Base-by-base conservation (phyloP, 257 asterid genomes). In the Nicotiana knightiana region DNA sequence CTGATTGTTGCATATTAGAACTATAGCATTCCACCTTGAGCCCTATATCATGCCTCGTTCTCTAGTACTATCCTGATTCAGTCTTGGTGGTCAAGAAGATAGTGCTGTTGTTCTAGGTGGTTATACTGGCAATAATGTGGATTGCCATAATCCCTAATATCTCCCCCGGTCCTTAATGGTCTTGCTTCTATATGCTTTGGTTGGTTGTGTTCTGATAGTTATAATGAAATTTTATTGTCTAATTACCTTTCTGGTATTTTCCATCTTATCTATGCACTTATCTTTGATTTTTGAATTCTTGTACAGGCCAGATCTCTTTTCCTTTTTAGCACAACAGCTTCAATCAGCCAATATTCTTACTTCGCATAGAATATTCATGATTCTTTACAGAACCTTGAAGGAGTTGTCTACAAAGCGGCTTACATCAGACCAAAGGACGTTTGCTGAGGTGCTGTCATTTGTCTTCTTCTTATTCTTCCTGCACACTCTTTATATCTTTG, bases 361-460 rank as follows among this genome's bases (percentile, higher is more conserved):
- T 81, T 94, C 99, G 37, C 98, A 96, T 87, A 94, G 98, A 90
- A 92, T 94, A 85, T 89, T 87, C 88, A 89, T 91, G 97, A 90
- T 96, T 87, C 97, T 96, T 85, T 96, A 92, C 85, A 95, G 98
- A 89, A 88, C 91, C 59, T 86, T 96, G 84, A 96, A 96, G 91
- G 99, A 96, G 91, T 87, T 96, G 90, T 94, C 99, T 1, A 91
- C 97, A 84, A 96, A 96, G 86, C 95, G 98, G 73, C 97, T 96
- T 39, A 66, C 93, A 73, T 81, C 94, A 76, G 99, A 96, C 77
- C 99, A 91, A 88, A 93, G 91, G 89, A 89, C 90, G 84, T 96
- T 88, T 85, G 92, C 98, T 65, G 93, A 96, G 98, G 99, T 96
- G 81, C 75, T 46, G 62, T 57, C 51, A 16, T 83, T 83, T 85